Percentiles rank a stretch among this genome's conserved stretches.
Conservation (phyloP, 208 protist species). For the Crithidia brevicula region DNA sequence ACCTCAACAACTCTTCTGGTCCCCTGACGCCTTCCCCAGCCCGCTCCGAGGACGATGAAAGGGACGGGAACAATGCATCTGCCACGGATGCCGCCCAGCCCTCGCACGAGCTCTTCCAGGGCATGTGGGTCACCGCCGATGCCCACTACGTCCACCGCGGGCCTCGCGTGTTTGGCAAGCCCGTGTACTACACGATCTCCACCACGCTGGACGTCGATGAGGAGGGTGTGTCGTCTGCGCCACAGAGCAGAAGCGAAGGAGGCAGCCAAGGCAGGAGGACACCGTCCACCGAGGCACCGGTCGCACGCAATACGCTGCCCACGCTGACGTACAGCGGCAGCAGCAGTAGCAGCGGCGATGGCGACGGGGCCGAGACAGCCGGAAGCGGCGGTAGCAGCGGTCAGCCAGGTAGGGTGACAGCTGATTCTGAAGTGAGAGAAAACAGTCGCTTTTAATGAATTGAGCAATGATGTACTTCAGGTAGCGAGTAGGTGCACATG, state of each 20-base stretch:
- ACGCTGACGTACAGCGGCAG: constrained; percentile 35
- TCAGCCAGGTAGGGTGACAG: no score
- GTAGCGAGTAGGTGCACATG: no score
- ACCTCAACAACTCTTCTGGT: background rate
- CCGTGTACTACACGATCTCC: constrained; percentile 70
- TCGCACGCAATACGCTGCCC: constrained; percentile 1
- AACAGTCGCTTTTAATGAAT: no score
- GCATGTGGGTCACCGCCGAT: constrained; percentile 76
- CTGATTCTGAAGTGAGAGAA: no score
- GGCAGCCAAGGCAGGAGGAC: background rate
- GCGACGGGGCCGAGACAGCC: background rate
- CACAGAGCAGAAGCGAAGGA: background rate
- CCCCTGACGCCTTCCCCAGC: background rate
- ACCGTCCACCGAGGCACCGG: background rate
- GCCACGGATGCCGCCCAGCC: background rate
- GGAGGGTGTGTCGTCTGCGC: constrained; percentile 12
- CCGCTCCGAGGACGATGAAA: background rate
- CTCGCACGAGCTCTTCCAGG: constrained; percentile 67
- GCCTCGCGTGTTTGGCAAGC: constrained; percentile 55
- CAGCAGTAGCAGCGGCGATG: constrained; percentile 18
- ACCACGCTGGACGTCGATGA: constrained; percentile 41
- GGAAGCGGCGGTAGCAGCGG: no score
- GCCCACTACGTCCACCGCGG: constrained; percentile 39
- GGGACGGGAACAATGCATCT: background rate
- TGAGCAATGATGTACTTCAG: no score